These are phyloP conservation scores for Nakazawaea anatomiae DNA, from an alignment of 805 yeast species.

Conservation along the genomic window DNA sequence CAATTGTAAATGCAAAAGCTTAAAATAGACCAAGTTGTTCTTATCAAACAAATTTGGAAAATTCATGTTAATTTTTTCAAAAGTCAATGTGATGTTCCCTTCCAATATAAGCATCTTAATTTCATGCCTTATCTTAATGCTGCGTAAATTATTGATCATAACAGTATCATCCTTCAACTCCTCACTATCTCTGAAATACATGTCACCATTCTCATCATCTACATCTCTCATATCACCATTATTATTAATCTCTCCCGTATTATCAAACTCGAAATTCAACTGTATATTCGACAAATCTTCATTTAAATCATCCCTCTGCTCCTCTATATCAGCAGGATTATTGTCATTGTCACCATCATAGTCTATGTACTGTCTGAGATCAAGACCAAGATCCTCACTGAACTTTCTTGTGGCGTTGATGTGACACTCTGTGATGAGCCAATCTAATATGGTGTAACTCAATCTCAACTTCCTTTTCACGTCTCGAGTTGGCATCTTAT, in stretches of 20 bases:
- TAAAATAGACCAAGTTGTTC: slow-evolving; percentile 63
- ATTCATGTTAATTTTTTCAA: slow-evolving; percentile 46
- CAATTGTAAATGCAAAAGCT: slow-evolving; percentile 63
- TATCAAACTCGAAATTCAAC: slow-evolving; percentile 12
- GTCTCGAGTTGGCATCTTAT: neutral
- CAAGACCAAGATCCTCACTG: slow-evolving; percentile 48
- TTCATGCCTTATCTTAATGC: slow-evolving; percentile 45
- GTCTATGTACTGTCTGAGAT: slow-evolving; percentile 11
- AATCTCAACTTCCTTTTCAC: slow-evolving; percentile 21
- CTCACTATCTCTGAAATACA: neutral
- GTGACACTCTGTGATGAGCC: slow-evolving; percentile 73
- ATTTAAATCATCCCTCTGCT: slow-evolving; percentile 19
- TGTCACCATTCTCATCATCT: slow-evolving; percentile 5
- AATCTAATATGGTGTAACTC: slow-evolving; percentile 59
- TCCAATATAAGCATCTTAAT: slow-evolving; percentile 48
- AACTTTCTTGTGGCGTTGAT: slow-evolving; percentile 59
- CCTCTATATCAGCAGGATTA: slow-evolving; percentile 22
- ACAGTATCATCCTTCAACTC: slow-evolving; percentile 13
- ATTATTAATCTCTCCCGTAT: neutral
- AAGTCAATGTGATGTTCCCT: slow-evolving; percentile 59
- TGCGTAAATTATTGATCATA: slow-evolving; percentile 34
- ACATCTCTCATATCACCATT: slow-evolving; percentile 11
- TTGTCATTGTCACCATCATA: slow-evolving; percentile 5
- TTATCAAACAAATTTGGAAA: slow-evolving; percentile 64
- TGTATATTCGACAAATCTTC: slow-evolving; percentile 19